A percentile compares a stretch with the other conserved stretches of the same genome.
Conservation (phyloP, 176 grass and related monocot genomes). For the Cenchrus fungigraminus region DNA sequence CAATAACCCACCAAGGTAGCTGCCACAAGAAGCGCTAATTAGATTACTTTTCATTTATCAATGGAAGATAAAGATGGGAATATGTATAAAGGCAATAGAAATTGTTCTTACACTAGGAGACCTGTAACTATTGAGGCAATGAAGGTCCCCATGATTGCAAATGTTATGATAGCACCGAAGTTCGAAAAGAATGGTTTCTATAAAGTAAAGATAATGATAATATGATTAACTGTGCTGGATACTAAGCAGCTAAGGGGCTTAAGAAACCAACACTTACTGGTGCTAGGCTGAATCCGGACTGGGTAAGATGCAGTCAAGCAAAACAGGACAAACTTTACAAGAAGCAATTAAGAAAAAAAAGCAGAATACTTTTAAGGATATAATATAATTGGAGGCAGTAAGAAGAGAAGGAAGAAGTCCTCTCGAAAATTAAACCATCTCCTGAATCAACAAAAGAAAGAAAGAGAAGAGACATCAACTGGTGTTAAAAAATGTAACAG, state of each 20-base stretch:
- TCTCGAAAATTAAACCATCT: constrained; percentile 96
- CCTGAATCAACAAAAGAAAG: constrained; percentile 52
- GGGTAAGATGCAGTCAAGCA: constrained; percentile 77
- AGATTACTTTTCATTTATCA: constrained; percentile 19
- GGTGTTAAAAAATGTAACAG: constrained; percentile 9
- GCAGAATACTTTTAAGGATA: constrained; percentile 63
- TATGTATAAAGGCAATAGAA: constrained; percentile 4
- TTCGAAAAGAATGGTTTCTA: constrained; percentile 98
- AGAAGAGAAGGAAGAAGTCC: constrained; percentile 96
- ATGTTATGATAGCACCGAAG: constrained; percentile 93
- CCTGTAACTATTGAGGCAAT: constrained; percentile 85
- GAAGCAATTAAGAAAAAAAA: constrained; percentile 38
- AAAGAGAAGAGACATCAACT: constrained; percentile 10
- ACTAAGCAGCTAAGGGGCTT: not conserved
- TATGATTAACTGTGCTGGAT: constrained; percentile 15
- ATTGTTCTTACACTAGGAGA: constrained; percentile 78
- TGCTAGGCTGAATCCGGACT: constrained; percentile 85
- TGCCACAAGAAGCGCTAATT: constrained; percentile 41
- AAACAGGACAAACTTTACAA: constrained; percentile 46
- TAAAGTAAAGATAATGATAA: constrained; percentile 23
- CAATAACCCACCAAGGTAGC: constrained; percentile 80
- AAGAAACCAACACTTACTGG: constrained; percentile 66
- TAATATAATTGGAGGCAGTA: constrained; percentile 99
- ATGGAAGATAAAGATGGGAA: constrained; percentile 27
- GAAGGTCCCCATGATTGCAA: constrained; percentile 91